Evolutionary conservation across 306 rosid species (phyloP).

Genomic region (Quercus alba): DNA sequence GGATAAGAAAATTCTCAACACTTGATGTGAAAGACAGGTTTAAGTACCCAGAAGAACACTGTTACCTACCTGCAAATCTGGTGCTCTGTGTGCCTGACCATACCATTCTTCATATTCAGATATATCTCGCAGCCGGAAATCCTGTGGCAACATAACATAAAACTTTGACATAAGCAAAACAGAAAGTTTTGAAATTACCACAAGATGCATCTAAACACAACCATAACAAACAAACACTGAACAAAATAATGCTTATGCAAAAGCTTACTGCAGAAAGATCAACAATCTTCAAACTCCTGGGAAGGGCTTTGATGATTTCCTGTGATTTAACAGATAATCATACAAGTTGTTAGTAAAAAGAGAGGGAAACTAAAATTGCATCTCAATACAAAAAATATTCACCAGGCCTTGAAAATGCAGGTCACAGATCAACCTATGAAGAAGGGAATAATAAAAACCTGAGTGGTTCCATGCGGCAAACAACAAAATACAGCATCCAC

Average conservation of each 20-base stretch:
- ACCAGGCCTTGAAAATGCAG: not conserved
- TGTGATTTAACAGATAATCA: slow-evolving; percentile 20
- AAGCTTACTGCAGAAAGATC: slow-evolving; percentile 95
- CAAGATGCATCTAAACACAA: slow-evolving; percentile 3
- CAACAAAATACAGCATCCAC: slow-evolving; percentile 96
- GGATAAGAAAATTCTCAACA: not conserved
- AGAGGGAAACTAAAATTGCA: slow-evolving; percentile 11
- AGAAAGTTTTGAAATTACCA: not conserved
- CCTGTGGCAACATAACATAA: slow-evolving; percentile 45
- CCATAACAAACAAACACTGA: not conserved
- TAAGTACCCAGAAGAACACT: not conserved
- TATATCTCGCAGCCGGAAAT: slow-evolving; percentile 78
- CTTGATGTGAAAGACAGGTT: not conserved
- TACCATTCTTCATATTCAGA: slow-evolving; percentile 94
- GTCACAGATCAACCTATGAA: slow-evolving; percentile 6
- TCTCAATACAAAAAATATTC: not conserved
- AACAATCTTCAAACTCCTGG: slow-evolving; percentile 83
- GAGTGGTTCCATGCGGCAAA: slow-evolving; percentile 96
- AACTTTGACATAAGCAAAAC: slow-evolving; percentile 12
- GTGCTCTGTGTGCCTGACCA: slow-evolving; percentile 83
- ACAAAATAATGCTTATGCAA: not conserved
- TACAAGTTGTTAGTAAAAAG: slow-evolving; percentile 4
- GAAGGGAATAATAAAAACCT: slow-evolving; percentile 42
- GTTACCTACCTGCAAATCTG: slow-evolving; percentile 65
- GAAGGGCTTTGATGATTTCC: slow-evolving; percentile 92